phyloP scores from a whole-genome alignment of 2,329 filamentous ascomycete species.

The Graphiopsis chlorocephala region DNA sequence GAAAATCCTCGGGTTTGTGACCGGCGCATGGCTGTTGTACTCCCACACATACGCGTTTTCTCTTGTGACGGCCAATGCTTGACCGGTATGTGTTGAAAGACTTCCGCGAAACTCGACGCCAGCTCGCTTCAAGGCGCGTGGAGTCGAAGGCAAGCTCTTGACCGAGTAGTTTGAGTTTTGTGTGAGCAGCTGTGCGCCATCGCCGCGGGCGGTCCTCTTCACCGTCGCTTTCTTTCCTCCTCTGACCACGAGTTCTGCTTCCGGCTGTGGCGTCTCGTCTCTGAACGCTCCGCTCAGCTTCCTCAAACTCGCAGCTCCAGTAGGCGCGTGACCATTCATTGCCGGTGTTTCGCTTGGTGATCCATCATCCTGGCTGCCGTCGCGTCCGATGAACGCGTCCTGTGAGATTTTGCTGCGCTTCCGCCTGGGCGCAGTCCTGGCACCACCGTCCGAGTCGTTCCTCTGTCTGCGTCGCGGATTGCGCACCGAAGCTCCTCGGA shows the following conservation, averaged over 20 bases:
- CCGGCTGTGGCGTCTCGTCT: conserved; percentile 12
- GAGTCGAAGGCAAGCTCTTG: conserved; percentile 78
- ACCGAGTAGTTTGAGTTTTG: conserved; percentile 82
- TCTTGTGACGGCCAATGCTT: conserved; percentile 73
- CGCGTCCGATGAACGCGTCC: conserved; percentile 37
- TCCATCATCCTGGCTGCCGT: conserved; percentile 19
- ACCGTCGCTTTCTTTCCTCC: conserved; percentile 26
- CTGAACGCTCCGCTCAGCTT: conserved; percentile 15
- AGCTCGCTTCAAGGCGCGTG: conserved; percentile 64
- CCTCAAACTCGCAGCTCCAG: conserved; percentile 9
- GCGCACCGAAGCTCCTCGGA: conserved; percentile 25
- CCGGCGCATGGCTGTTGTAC: conserved; percentile 63
- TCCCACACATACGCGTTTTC: conserved; percentile 87
- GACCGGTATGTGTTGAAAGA: conserved; percentile 21
- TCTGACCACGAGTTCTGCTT: conserved; percentile 23
- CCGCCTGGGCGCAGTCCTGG: conserved; percentile 40
- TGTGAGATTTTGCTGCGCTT: conserved; percentile 49
- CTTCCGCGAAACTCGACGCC: conserved; percentile 57
- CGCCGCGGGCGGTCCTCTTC: conserved; percentile 29
- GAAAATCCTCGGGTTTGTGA: conserved; percentile 76
- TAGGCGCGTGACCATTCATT: conserved; percentile 24
- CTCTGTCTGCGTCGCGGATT: conserved; percentile 47
- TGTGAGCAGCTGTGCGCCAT: conserved; percentile 51
- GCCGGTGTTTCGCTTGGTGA: conserved; percentile 3
- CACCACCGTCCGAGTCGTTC: conserved; percentile 43